Conservation (phyloP, 306 rosid genomes). For the Quercus dentata region DNA sequence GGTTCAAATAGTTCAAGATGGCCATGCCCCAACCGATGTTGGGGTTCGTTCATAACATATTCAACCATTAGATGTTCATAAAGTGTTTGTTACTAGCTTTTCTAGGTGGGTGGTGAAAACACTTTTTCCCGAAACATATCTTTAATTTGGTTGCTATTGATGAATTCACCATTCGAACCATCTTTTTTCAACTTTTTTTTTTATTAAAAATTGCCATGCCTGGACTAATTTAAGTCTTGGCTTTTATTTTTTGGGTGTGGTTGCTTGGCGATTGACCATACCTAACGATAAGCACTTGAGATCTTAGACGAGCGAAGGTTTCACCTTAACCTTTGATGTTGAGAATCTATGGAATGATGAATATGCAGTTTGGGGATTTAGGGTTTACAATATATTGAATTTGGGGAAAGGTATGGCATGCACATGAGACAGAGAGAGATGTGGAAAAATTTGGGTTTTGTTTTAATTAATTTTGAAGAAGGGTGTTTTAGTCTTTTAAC, state of each 20-base stretch:
- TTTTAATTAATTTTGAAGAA: no score
- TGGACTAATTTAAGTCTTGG: background rate
- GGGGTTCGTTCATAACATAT: slow-evolving; percentile 58
- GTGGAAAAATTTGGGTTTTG: no score
- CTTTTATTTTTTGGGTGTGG: background rate
- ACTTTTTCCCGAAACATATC: slow-evolving; percentile 31
- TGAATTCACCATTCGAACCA: slow-evolving; percentile 34
- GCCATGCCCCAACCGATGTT: slow-evolving; percentile 46
- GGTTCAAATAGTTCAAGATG: slow-evolving; percentile 47
- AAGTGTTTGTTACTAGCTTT: slow-evolving; percentile 26
- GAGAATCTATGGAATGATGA: no score
- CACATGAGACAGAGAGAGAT: no score
- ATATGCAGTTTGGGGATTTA: no score
- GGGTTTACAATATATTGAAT: no score
- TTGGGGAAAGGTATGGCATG: no score
- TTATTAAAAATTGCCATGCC: background rate
- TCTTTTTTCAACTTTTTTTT: background rate
- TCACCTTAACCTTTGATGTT: no score
- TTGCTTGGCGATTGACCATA: background rate
- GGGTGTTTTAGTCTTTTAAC: no score
- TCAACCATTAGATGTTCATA: slow-evolving; percentile 29
- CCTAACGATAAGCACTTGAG: background rate
- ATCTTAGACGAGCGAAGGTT: no score
- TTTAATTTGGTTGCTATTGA: slow-evolving; percentile 39
- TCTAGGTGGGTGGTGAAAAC: slow-evolving; percentile 32